These are phyloP conservation scores for Spongiforma sp. DNA, from an alignment of 1,284 basidiomycete species.

Conservation along the genomic window DNA sequence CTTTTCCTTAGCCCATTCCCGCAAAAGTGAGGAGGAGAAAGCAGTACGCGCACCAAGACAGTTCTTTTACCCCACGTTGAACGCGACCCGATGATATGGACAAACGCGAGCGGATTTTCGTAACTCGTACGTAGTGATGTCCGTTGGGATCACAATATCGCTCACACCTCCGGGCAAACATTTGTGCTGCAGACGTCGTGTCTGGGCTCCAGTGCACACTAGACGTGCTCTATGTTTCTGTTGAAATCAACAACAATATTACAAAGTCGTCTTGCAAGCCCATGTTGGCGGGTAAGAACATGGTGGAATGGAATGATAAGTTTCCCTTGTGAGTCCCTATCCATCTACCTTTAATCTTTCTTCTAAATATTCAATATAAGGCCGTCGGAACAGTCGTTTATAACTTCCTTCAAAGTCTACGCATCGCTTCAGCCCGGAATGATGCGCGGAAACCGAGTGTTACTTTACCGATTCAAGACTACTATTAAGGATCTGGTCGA, in stretches of 20 bases:
- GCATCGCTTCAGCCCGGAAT: not conserved
- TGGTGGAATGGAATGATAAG: not conserved
- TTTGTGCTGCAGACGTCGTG: not conserved
- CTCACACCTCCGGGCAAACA: not conserved
- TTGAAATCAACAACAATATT: not conserved
- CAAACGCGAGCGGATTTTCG: too few species aligned
- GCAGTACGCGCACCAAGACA: too few species aligned
- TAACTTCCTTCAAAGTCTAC: not conserved
- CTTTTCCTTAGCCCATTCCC: too few species aligned
- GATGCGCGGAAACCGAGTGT: not conserved
- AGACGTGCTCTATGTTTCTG: not conserved
- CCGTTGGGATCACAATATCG: too few species aligned
- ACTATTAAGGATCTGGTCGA: not conserved
- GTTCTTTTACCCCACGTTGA: too few species aligned
- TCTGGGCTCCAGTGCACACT: not conserved
- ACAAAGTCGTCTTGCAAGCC: not conserved
- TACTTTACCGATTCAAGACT: not conserved
- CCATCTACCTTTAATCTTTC: too few species aligned
- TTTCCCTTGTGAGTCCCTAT: not conserved
- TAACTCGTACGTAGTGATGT: too few species aligned
- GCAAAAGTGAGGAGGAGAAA: too few species aligned
- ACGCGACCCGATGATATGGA: too few species aligned
- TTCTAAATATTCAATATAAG: not conserved
- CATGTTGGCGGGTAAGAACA: not conserved
- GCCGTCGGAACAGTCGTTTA: not conserved